Conservation (phyloP, 2,329 filamentous ascomycete genomes). For the Balansia obtecta region DNA sequence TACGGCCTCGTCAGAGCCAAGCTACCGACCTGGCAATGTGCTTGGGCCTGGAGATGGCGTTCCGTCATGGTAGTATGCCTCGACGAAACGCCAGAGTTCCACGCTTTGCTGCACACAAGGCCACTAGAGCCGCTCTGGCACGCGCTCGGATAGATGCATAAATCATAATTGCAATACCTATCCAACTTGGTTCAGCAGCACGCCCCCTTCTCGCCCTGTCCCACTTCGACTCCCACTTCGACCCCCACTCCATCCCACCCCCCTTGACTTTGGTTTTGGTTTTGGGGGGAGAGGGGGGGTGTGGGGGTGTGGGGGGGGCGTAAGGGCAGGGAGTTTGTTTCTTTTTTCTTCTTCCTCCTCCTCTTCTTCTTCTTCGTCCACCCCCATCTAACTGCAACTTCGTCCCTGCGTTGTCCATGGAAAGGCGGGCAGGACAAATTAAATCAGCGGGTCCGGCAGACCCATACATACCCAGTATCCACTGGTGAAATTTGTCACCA, state of each 20-base stretch:
- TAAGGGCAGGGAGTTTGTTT: too few species aligned
- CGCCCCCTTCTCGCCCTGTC: not conserved
- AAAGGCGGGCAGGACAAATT: not conserved
- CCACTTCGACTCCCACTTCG: not conserved
- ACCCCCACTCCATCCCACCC: not conserved
- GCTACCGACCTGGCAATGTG: too few species aligned
- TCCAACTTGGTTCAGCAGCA: not conserved
- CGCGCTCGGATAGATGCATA: conserved; percentile 7
- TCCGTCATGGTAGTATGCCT: not conserved
- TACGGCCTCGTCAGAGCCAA: too few species aligned
- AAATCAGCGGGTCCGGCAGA: not conserved
- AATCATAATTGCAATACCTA: not conserved
- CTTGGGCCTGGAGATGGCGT: too few species aligned
- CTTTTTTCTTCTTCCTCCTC: too few species aligned
- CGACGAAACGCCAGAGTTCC: not conserved
- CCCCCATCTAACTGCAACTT: conserved; percentile 2
- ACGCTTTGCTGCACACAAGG: not conserved
- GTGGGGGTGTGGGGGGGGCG: too few species aligned
- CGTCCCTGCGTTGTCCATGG: conserved; percentile 4
- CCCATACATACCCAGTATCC: too few species aligned
- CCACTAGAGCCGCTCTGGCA: not conserved
- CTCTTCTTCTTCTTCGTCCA: not conserved
- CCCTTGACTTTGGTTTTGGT: too few species aligned
- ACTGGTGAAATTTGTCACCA: not conserved
- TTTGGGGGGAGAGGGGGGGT: too few species aligned